A percentile compares a stretch with the other conserved stretches of the same genome.
phyloP scores from a whole-genome alignment of 768 basidiomycete species.

The Podaxis sp. region DNA sequence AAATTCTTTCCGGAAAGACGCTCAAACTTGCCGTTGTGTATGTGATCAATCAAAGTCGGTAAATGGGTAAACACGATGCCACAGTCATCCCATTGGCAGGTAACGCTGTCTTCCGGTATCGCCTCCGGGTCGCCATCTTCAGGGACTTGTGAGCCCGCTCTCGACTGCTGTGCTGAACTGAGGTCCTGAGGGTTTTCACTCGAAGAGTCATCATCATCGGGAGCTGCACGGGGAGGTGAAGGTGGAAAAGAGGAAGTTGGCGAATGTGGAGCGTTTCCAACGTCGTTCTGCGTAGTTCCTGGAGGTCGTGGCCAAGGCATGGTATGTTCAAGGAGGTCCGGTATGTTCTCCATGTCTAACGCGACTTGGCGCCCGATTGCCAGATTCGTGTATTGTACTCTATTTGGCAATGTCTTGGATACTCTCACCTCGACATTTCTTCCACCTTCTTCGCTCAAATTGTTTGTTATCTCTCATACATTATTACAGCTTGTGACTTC shows the following conservation, averaged over 20 bases:
- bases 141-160: constrained; percentile 2
- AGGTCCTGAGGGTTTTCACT: constrained; percentile 6
- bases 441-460: neutral
- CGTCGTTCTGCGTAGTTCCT: neutral
- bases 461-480: neutral
- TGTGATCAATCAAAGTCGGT: constrained; percentile 74
- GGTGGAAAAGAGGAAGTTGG: neutral
- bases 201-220: constrained; percentile 1
- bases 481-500: neutral
- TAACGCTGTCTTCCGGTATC: constrained; percentile 50
- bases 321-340: neutral
- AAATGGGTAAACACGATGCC: constrained; percentile 68
- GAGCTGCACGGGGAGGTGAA: neutral
- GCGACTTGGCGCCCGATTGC: neutral
- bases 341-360: neutral
- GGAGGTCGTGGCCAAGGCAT: constrained; percentile 1
- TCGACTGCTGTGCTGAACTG: constrained; percentile 1
- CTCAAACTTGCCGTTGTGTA: constrained; percentile 63
- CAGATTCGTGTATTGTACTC: neutral
- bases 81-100: constrained; percentile 85
- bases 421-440: neutral
- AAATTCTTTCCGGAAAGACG: neutral
- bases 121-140: constrained; percentile 1
- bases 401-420: constrained; percentile 3
- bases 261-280: neutral